phyloP scores from a whole-genome alignment of 164 flowering plant species.

The Stephania cephalantha region DNA sequence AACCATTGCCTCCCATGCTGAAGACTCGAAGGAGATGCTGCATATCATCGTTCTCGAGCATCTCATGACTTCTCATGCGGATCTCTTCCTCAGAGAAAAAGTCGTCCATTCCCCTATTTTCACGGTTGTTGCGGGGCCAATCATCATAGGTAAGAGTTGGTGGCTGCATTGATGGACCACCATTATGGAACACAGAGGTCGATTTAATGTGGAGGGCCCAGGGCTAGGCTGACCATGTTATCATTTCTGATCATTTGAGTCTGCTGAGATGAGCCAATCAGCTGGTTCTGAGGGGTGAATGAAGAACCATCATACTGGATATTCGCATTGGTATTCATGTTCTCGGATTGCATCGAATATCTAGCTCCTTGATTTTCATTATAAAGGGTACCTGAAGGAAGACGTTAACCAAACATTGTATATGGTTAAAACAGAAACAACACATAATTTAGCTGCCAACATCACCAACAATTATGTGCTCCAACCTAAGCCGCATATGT shows the following conservation, averaged over 20 bases:
- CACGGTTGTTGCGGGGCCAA: slow-evolving; percentile 15
- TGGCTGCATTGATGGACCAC: slow-evolving; percentile 24
- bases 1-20: slow-evolving; percentile 51
- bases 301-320: slow-evolving; percentile 40
- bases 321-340: slow-evolving; percentile 32
- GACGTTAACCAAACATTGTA: neutral
- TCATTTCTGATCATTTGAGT: slow-evolving; percentile 36
- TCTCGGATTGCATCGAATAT: slow-evolving; percentile 38
- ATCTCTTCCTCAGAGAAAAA: slow-evolving; percentile 80
- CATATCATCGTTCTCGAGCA: slow-evolving; percentile 97
- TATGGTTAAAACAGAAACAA: neutral
- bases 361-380: slow-evolving; percentile 29
- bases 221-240: slow-evolving; percentile 33
- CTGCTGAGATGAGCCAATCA: slow-evolving; percentile 33
- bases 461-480: neutral
- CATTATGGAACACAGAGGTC: slow-evolving; percentile 31
- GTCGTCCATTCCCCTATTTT: slow-evolving; percentile 47
- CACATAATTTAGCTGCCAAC: neutral
- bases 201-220: slow-evolving; percentile 55
- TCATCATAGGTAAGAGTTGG: slow-evolving; percentile 30
- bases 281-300: slow-evolving; percentile 37
- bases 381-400: slow-evolving; percentile 33
- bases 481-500: neutral
- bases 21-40: slow-evolving; percentile 78
- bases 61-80: slow-evolving; percentile 84